These are phyloP conservation scores for Gastrodia elata DNA, from an alignment of 106 monocot genomes.

Conservation along the genomic window DNA sequence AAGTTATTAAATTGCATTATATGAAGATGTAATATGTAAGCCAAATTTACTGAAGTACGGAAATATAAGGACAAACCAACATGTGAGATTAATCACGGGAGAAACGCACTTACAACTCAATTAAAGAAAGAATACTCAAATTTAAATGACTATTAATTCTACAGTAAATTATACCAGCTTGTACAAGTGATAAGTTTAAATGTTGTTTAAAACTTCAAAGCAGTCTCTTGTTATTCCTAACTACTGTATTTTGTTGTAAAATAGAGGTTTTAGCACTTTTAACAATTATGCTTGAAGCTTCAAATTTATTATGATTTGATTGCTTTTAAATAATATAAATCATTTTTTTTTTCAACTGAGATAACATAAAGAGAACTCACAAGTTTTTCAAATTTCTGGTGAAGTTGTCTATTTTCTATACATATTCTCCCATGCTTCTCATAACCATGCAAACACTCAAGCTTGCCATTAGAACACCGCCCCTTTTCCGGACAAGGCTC, in stretches of 20 bases:
- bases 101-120: background rate
- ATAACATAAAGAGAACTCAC: constrained; percentile 21
- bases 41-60: background rate
- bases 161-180: background rate
- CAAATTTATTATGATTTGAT: background rate
- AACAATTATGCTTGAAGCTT: background rate
- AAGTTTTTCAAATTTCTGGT: constrained; percentile 42
- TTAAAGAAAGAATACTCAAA: background rate
- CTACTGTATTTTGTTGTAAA: background rate
- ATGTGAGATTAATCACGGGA: background rate
- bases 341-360: background rate
- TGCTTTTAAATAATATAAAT: background rate
- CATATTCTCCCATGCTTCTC: constrained; percentile 63
- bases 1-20: background rate
- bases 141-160: background rate
- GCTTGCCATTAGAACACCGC: constrained; percentile 45
- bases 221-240: background rate
- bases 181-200: background rate
- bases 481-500: constrained; percentile 79
- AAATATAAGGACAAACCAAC: background rate
- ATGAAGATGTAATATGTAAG: background rate
- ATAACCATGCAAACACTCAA: constrained; percentile 64
- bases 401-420: constrained; percentile 54
- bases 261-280: background rate
- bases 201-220: background rate